Evolutionary conservation across 1,284 basidiomycete species (phyloP).

Genomic region (Pseudozyma pruni): DNA sequence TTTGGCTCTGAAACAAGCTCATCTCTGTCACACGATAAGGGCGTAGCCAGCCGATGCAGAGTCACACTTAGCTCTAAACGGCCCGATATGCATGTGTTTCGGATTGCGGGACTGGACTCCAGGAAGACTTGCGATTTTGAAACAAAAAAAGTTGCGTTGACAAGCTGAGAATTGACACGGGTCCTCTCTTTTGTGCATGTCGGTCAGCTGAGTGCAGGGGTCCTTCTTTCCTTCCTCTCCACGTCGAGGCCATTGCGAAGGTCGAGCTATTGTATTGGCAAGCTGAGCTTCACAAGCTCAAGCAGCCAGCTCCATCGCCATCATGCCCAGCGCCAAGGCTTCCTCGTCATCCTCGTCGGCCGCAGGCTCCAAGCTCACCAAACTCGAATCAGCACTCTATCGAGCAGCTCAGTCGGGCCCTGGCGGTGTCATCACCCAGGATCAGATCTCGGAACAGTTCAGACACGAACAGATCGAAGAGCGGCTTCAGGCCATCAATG

Average conservation of each 20-base stretch:
- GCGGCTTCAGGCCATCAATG: slow-evolving; percentile 57
- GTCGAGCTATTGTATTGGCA: not conserved
- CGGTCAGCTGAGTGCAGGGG: too few relatives aligned
- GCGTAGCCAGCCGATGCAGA: slow-evolving; percentile 22
- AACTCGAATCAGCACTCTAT: slow-evolving; percentile 50
- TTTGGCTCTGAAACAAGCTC: slow-evolving; percentile 17
- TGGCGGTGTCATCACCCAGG: slow-evolving; percentile 52
- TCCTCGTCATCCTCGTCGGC: slow-evolving; percentile 26
- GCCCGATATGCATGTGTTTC: slow-evolving; percentile 4
- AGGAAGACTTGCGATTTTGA: not conserved
- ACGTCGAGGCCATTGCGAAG: not conserved
- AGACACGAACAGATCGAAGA: slow-evolving; percentile 56
- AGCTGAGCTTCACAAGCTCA: not conserved
- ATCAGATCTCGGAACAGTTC: slow-evolving; percentile 45
- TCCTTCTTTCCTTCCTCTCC: not conserved
- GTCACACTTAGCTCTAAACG: not conserved
- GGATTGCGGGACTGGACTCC: slow-evolving; percentile 4
- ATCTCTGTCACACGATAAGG: slow-evolving; percentile 7
- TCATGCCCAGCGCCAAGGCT: slow-evolving; percentile 38
- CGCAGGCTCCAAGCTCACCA: slow-evolving; percentile 41
- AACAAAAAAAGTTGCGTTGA: slow-evolving; percentile 4
- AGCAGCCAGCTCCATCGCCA: not conserved
- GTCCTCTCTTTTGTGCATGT: not conserved
- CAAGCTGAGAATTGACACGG: too few relatives aligned
- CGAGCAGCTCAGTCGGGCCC: slow-evolving; percentile 38